Base-by-base conservation (phyloP, 495 filamentous ascomycete genomes). In the Xylaria castorea region DNA sequence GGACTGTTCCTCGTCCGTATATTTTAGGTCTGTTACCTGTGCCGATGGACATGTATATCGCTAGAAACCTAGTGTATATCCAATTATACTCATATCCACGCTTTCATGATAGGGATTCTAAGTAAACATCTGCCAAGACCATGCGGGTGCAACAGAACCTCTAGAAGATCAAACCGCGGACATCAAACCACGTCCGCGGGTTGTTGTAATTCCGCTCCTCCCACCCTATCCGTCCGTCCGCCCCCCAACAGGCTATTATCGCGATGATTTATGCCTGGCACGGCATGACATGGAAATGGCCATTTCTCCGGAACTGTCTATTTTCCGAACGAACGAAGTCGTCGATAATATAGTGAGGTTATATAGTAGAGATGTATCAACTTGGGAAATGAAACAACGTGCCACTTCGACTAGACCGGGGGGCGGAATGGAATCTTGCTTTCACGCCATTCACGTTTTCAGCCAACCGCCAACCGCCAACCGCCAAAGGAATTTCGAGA, bases 171-270 rank as follows among this genome's bases (percentile, higher is more conserved):
- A 22, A 27, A 25, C 34, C n/a, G n/a, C n/a, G n/a, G n/a, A n/a
- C n/a, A n/a, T n/a, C n/a, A n/a, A n/a, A n/a, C n/a, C n/a, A n/a
- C 20, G 22, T 42, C 60, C 22, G 8, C 3, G 22, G 4, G 7
- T 30, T 25, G n/a, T 16, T 7, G n/a, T 25, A 5, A 63, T 63
- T 16, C 60, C 60, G 32, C 20, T 16, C 36, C 60, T 25, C 32
- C 36, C 20, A n/a, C 60, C n/a, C 36, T 62, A 22, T 18, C 30
- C 44, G 63, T 44, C 20, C 42, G 38, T 40, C 38, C 38, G 38
- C 38, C 40, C 63, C 62, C 46, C 46, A 51, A 42, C 65, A 20
- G 66, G 66, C 51, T 68, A 68, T 68, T 68, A 57, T 30, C 48
- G 22, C 51, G 48, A 53, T 5, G 18, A 57, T 68, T 68, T 57